Base-by-base conservation (phyloP, 805 yeast species). In the Pichia gijzeniarum region DNA sequence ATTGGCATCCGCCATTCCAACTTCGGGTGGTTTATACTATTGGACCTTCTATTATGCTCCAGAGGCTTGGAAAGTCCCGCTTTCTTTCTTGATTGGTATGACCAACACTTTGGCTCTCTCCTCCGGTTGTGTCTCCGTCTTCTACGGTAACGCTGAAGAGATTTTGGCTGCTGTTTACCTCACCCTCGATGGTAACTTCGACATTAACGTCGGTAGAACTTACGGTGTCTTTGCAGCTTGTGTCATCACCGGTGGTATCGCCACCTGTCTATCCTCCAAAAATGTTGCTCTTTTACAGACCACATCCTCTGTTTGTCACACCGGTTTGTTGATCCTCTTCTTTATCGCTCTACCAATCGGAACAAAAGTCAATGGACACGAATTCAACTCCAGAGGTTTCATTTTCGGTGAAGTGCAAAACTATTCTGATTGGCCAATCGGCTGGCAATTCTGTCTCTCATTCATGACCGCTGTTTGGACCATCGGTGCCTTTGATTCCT, bases 21-120 rank as follows among this genome's bases (percentile, higher is more conserved):
- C 88, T 0, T 74, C 82, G 14, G 89, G 89, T 40, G 89, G 89
- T 4, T 65, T 82, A 31, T 82, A 80, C 57, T 77, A 74, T 59
- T 79, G 82, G 79, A 76, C 85, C 0, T 78, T 73, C 61, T 73
- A 77, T 57, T 81, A 77, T 55, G 77, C 87, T 12, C 88, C 86
- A 2, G 73, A 68, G 35, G 52, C 54, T 8, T 53, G 68, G 32
- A 69, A 74, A 52, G 72, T 73, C 16, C 77, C 80, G 0, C 58
- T 79, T 21, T 74, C 80, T 38, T 81, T 73, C 51, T 55, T 82
- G 31, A 77, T 82, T 48, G 89, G 88, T 3, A 74, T 79, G 53
- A 70, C 83, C 3, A 81, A 82, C 59, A 68, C 86, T 2, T 56
- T 82, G 45, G 86, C 87, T 0, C 64, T 82, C 42, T 68, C 76